Percentiles rank a stretch among this genome's conserved stretches.
phyloP scores from a whole-genome alignment of 1,284 basidiomycete genomes.

The Stereum hirsutum region DNA sequence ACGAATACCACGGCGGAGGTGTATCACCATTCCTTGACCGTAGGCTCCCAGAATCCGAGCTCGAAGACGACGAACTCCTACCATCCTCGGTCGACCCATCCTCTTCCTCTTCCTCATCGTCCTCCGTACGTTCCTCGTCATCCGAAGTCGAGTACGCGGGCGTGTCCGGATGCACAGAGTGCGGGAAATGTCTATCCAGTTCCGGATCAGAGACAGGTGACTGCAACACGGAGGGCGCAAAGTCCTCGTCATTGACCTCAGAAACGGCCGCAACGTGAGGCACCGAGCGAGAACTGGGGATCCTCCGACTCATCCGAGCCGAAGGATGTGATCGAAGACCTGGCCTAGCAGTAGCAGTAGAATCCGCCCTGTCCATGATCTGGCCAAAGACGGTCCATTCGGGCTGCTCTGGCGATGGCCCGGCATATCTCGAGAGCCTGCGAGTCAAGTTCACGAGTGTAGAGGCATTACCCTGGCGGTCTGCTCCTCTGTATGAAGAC shows the following conservation, averaged over 20 bases:
- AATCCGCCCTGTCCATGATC: slow-evolving; percentile 57
- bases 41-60: slow-evolving; percentile 1
- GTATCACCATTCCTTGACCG: neutral
- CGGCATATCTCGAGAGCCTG: no score
- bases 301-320: neutral
- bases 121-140: no score
- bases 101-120: no score
- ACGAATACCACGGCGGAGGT: slow-evolving; percentile 7
- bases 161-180: neutral
- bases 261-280: neutral
- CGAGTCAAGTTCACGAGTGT: slow-evolving; percentile 4
- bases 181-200: neutral
- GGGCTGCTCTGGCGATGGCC: neutral
- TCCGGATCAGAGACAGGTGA: slow-evolving; percentile 1
- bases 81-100: no score
- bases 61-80: no score
- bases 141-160: neutral
- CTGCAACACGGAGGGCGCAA: neutral
- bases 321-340: neutral
- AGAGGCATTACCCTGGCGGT: slow-evolving; percentile 6
- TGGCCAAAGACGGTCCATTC: slow-evolving; percentile 68
- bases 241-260: neutral
- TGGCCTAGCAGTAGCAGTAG: neutral
- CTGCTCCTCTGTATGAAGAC: no score
- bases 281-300: slow-evolving; percentile 1